Evolutionary conservation across 2,329 filamentous ascomycete species (phyloP).

Genomic region (Trichoderma sp.): DNA sequence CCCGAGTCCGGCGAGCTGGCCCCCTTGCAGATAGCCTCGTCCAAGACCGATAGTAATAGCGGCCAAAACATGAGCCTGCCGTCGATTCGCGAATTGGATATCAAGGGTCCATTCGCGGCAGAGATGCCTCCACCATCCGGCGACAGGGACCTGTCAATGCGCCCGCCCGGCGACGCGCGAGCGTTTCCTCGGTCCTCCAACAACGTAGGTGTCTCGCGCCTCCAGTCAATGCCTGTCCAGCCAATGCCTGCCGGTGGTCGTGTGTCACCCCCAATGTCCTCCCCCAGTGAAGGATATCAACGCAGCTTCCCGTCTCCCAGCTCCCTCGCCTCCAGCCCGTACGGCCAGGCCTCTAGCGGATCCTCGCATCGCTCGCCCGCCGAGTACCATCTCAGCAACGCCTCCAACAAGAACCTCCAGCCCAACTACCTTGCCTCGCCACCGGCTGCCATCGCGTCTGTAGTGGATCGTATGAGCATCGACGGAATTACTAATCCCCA

Average conservation of each 20-base stretch:
- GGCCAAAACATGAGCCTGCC: constrained; percentile 39
- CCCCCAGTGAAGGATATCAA: constrained; percentile 50
- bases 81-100: constrained; percentile 43
- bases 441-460: constrained; percentile 39
- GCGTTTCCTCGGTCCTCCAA: constrained; percentile 42
- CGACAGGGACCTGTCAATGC: constrained; percentile 37
- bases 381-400: constrained; percentile 49
- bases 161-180: constrained; percentile 31
- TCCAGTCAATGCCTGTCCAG: constrained; percentile 37
- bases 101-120: constrained; percentile 36
- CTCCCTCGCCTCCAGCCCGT: constrained; percentile 44
- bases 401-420: constrained; percentile 49
- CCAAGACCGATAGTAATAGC: constrained; percentile 39
- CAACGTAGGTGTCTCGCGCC: constrained; percentile 37
- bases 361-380: constrained; percentile 40
- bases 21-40: constrained; percentile 42
- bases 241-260: constrained; percentile 35
- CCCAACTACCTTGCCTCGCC: constrained; percentile 49
- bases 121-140: constrained; percentile 35
- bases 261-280: constrained; percentile 49
- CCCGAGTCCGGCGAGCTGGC: constrained; percentile 38
- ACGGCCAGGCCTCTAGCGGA: constrained; percentile 40
- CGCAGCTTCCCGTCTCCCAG: constrained; percentile 52
- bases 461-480: constrained; percentile 59
- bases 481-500: constrained; percentile 58